Percentiles rank a stretch among this genome's conserved stretches.
These are phyloP conservation scores for Dioscorea zingiberensis DNA, from an alignment of 106 monocot genomes.

Conservation along the genomic window DNA sequence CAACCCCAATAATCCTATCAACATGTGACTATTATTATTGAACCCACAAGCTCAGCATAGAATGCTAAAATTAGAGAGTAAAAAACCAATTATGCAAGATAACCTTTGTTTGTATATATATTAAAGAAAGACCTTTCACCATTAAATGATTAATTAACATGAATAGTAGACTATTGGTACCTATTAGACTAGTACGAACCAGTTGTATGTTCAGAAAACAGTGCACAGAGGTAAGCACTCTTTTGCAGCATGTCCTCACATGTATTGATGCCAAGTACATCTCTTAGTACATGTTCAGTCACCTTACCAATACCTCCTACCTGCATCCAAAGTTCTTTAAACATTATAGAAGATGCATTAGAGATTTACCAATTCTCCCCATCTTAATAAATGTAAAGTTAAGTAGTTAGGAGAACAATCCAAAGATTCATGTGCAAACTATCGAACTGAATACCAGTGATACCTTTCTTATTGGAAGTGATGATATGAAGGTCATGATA, in stretches of 20 bases:
- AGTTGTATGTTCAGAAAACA: constrained; percentile 70
- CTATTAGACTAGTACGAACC: constrained; percentile 44
- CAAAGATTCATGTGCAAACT: neutral
- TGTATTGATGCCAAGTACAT: constrained; percentile 76
- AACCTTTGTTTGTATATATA: no score
- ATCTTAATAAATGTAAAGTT: neutral
- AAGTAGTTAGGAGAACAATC: neutral
- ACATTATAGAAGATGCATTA: constrained; percentile 13
- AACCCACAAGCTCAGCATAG: no score
- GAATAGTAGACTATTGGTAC: no score
- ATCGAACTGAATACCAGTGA: neutral
- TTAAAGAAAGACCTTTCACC: no score
- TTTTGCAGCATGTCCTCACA: constrained; percentile 88
- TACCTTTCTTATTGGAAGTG: constrained; percentile 96
- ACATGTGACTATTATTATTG: no score
- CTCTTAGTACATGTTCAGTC: constrained; percentile 74
- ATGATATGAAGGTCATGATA: constrained; percentile 79
- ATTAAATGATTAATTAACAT: no score
- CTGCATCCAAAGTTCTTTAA: constrained; percentile 48
- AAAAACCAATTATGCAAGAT: no score
- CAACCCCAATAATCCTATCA: no score
- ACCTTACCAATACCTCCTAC: constrained; percentile 98
- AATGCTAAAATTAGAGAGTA: no score
- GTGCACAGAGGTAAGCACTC: constrained; percentile 65
- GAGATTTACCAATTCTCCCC: no score